Percentiles rank a stretch among this genome's conserved stretches.
phyloP scores from a whole-genome alignment of 1,284 basidiomycete species.

The Heterobasidion irregulare region DNA sequence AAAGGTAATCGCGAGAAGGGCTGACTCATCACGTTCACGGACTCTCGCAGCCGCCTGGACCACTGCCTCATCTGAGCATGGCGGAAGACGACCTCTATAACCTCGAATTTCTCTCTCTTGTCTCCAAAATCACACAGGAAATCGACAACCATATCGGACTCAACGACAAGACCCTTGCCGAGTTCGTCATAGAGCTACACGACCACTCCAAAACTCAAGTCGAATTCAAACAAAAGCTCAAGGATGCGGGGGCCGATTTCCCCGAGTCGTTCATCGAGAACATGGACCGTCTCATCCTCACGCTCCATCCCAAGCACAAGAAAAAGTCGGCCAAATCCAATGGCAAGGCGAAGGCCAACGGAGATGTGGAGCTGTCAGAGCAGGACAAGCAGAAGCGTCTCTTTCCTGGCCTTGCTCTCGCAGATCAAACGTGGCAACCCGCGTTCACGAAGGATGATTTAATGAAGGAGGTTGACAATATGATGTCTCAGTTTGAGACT shows the following conservation, averaged over 20 bases:
- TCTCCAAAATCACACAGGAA: slow-evolving; percentile 86
- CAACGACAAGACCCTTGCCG: slow-evolving; percentile 88
- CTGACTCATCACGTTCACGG: too few species aligned
- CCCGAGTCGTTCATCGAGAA: slow-evolving; percentile 87
- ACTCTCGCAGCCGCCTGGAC: too few species aligned
- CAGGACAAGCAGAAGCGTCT: slow-evolving; percentile 73
- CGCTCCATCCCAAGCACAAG: slow-evolving; percentile 95
- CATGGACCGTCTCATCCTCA: slow-evolving; percentile 90
- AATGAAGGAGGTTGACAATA: slow-evolving; percentile 77
- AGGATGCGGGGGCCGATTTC: slow-evolving; percentile 79
- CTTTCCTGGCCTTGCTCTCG: slow-evolving; percentile 88
- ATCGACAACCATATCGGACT: slow-evolving; percentile 79
- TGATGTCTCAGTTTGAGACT: slow-evolving; percentile 73
- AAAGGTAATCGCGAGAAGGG: too few species aligned
- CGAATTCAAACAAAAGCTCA: slow-evolving; percentile 80
- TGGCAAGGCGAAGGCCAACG: slow-evolving; percentile 25
- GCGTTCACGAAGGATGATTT: slow-evolving; percentile 55
- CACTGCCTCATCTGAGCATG: slow-evolving; percentile 28
- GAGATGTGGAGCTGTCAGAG: slow-evolving; percentile 39
- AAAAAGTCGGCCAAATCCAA: slow-evolving; percentile 47
- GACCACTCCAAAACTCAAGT: slow-evolving; percentile 70
- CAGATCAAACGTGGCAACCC: slow-evolving; percentile 62
- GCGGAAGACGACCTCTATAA: slow-evolving; percentile 76
- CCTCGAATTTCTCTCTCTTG: slow-evolving; percentile 85
- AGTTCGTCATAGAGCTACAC: slow-evolving; percentile 93